Conservation (phyloP, 768 basidiomycete genomes). For the Ramaria rubella region DNA sequence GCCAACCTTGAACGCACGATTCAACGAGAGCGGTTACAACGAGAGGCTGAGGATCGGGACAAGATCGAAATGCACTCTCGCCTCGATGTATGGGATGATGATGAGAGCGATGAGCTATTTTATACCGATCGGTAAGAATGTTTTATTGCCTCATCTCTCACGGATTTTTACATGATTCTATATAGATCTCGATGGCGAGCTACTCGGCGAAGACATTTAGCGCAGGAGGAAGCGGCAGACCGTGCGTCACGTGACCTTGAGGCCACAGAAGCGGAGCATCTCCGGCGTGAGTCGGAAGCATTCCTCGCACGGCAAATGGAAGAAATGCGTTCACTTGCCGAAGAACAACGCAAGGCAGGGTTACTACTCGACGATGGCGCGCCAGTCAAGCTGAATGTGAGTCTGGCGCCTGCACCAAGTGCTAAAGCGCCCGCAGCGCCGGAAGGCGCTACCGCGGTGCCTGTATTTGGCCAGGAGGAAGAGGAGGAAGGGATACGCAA, state of each 20-base stretch:
- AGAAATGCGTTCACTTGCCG: conserved; percentile 87
- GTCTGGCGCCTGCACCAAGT: conserved; percentile 44
- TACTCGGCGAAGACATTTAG: conserved; percentile 60
- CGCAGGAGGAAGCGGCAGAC: conserved; percentile 79
- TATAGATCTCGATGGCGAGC: conserved; percentile 80
- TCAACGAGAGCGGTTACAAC: conserved; percentile 59
- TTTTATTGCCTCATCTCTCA: not conserved
- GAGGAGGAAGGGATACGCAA: conserved; percentile 75
- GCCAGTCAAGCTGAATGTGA: conserved; percentile 81
- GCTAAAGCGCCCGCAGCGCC: conserved; percentile 34
- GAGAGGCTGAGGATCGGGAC: conserved; percentile 76
- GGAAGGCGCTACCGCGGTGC: conserved; percentile 40
- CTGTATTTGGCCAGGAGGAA: conserved; percentile 74
- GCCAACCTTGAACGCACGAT: conserved; percentile 70
- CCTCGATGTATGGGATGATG: conserved; percentile 88
- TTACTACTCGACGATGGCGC: conserved; percentile 87
- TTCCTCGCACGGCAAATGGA: conserved; percentile 94
- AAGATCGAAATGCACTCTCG: conserved; percentile 71
- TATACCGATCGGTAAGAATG: conserved; percentile 76
- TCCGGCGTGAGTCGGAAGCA: conserved; percentile 85
- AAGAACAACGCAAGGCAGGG: conserved; percentile 86
- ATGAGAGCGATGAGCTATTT: conserved; percentile 88
- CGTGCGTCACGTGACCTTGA: conserved; percentile 76
- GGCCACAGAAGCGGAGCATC: conserved; percentile 78
- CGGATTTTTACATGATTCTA: conserved; percentile 9